Evolutionary conservation across 805 yeast genomes (phyloP), one percentile per base, ranked within the genome.

Genomic region (Candida caryicola): DNA sequence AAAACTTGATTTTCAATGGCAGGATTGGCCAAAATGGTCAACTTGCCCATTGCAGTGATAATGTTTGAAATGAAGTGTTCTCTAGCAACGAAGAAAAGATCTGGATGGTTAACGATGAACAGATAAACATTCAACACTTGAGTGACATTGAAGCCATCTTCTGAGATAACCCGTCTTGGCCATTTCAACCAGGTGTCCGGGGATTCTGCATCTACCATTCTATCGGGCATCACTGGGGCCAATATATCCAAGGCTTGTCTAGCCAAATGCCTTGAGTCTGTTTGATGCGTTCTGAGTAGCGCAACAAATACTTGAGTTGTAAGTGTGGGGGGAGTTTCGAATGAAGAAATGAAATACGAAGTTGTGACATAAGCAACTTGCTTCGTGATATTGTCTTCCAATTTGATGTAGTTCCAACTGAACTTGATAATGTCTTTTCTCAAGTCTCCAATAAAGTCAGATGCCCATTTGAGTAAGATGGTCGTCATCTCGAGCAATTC

Each of bases 271-370:
- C 95, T 74, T 0, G 95, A 85, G 49, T 93, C 99, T 17, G 78
- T 75, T 45, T 86, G 95, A 44, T 88, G 86, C 1, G 95, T 81
- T 53, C 91, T 76, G 37, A 93, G 66, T 21, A 93, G 64, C 0
- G 97, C 95, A 41, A 88, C 95, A 64, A 91, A 93, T 2, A 91
- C 87, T 56, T 88, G 97, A 0, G 91, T 83, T 3, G 91, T 95
- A 36, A 95, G 77, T 52, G 87, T 85, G 0, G 85, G 74, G 5
- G 96, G 95, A 0, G 96, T 88, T 31, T 89, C 97, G 54, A 81
- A 93, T 1, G 83, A 84, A 0, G 88, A 76, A 43, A 93, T 89
- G 59, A 91, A 93, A 55, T 80, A 79, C 0, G 95, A 77, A 2
- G 95, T 89, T 0, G 90, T 79, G 23, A 89, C 86, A 56, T 91